A percentile compares a stretch with the other conserved stretches of the same genome.
Conservation (phyloP, 371 early-diverging fungal species). For the Rhizopus microsporus region DNA sequence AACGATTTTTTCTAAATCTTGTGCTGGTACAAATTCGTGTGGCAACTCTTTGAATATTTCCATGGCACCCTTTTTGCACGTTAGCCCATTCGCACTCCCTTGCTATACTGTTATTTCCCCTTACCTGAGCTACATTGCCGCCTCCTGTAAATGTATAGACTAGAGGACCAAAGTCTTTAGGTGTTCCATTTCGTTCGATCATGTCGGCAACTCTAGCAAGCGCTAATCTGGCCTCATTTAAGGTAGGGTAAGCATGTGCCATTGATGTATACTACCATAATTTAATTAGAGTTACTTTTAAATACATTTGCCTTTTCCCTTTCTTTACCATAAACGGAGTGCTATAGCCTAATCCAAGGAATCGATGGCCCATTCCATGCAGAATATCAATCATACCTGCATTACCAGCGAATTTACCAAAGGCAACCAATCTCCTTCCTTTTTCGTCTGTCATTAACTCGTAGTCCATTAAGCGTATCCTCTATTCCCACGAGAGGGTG, state of each 20-base stretch:
- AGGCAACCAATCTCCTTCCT: slow-evolving; percentile 84
- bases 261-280: slow-evolving; percentile 68
- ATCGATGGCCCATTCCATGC: slow-evolving; percentile 90
- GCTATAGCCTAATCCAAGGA: slow-evolving; percentile 90
- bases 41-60: slow-evolving; percentile 90
- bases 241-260: slow-evolving; percentile 84
- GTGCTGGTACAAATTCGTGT: slow-evolving; percentile 86
- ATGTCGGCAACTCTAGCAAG: slow-evolving; percentile 76
- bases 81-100: not conserved
- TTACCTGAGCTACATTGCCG: slow-evolving; percentile 91
- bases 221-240: slow-evolving; percentile 78
- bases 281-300: slow-evolving; percentile 2
- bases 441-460: slow-evolving; percentile 87
- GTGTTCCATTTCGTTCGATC: slow-evolving; percentile 86
- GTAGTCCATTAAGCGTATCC: slow-evolving; percentile 92
- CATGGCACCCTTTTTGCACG: slow-evolving; percentile 71
- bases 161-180: slow-evolving; percentile 87
- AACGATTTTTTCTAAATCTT: slow-evolving; percentile 74
- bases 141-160: slow-evolving; percentile 91
- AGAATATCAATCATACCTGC: slow-evolving; percentile 95
- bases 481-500: slow-evolving; percentile 48
- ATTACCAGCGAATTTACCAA: slow-evolving; percentile 94
- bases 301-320: not conserved
- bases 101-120: not conserved
- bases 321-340: slow-evolving; percentile 86